Conservation (phyloP, 257 asterid species). For the Solanum ossicruentum region DNA sequence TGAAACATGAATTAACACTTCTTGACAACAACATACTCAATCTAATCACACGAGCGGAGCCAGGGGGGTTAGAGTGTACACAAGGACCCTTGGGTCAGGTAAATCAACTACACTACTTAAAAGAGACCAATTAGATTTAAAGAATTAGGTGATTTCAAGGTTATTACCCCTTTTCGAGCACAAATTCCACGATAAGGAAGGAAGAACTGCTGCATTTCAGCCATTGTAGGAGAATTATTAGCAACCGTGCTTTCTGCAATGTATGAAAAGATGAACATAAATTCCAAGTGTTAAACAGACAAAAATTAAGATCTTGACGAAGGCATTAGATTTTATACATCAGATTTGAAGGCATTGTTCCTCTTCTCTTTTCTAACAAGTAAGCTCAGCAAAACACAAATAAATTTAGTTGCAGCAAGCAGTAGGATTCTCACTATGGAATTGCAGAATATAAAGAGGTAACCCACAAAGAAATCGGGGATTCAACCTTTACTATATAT, state of each 20-base stretch:
- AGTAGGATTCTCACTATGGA: background rate
- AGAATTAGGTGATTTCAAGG: background rate
- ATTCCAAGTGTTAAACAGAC: background rate
- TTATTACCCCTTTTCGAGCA: constrained; percentile 77
- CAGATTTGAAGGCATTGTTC: background rate
- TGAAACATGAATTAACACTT: background rate
- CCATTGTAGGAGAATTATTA: constrained; percentile 27
- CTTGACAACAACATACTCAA: background rate
- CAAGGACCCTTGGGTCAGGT: background rate
- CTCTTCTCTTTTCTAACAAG: background rate
- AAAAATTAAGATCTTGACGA: background rate
- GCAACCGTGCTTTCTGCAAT: background rate
- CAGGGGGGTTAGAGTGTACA: background rate
- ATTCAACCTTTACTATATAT: too few species aligned
- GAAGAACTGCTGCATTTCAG: constrained; percentile 57
- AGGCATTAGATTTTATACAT: background rate
- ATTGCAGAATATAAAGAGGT: background rate
- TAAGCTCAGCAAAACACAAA: background rate
- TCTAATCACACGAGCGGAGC: background rate
- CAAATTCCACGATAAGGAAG: constrained; percentile 75
- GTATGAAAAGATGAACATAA: background rate
- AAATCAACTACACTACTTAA: background rate
- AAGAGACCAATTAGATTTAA: background rate
- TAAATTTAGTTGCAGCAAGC: background rate
- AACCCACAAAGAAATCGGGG: background rate